Evolutionary conservation across 2,329 filamentous ascomycete genomes (phyloP), one percentile per base, ranked within the genome.

Genomic region (Sordariomycetes sp.): DNA sequence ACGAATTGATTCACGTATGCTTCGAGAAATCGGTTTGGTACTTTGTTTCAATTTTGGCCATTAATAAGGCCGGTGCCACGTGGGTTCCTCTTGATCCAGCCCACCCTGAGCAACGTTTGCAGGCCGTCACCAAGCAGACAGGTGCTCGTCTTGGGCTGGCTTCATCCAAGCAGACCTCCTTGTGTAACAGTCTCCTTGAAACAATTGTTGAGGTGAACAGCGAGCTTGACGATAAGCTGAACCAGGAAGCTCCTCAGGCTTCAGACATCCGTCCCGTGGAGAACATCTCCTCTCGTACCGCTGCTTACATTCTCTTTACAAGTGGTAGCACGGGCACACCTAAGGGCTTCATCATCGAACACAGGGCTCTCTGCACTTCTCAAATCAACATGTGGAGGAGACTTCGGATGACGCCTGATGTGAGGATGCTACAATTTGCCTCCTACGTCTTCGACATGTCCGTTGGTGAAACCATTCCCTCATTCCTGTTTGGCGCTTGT

Each of bases 401-500:
- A 9, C 28, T 36, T 9, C 8, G 21, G 19, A 16, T 36, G 29
- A 16, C 5, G 4, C 21, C 15, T 12, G 16, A 10, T 14, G 31
- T 21, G 5, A 6, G 30, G 12, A 21, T 23, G 4, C 36, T 29
- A 14, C 35, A 37, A 15, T 37, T 32, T 19, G 19, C 29, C 14
- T 16, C 29, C 19, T 37, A 29, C 31, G 32, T 33, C 17, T 37
- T 37, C 32, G 35, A 37, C 20, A 12, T 34, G 14, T 34, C 21
- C 8, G 20, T 34, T 18, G 35, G 30, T 19, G 35, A 37, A 31
- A 33, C 34, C 26, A n/a, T 23, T 19, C n/a, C 17, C 10, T 9
- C 35, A 6, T 21, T 33, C 8, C 10, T 34, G 11, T 36, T 46
- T 5, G 62, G 62, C 15, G 61, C 56, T 5, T 58, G 55, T 15